phyloP scores from a whole-genome alignment of 2,329 filamentous ascomycete genomes.

The Balansia obtecta region DNA sequence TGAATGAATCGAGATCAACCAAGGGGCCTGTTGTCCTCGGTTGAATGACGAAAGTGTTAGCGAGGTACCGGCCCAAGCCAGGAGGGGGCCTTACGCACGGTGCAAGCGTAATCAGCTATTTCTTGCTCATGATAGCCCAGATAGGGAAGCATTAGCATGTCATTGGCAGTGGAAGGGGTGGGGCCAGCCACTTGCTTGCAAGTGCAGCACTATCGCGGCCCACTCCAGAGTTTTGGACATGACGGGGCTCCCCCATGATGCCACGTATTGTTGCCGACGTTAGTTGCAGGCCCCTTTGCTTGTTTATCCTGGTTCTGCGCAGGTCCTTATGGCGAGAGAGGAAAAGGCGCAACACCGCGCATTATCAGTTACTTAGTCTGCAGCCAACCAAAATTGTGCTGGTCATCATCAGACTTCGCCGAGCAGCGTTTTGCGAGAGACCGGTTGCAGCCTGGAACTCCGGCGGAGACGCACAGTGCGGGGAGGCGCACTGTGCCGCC shows the following conservation, averaged over 20 bases:
- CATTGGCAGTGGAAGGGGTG: constrained; percentile 1
- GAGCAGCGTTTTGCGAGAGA: constrained; percentile 4
- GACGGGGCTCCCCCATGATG: not conserved
- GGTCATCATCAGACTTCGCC: constrained; percentile 8
- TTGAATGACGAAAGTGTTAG: constrained; percentile 2
- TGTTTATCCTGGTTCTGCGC: not conserved
- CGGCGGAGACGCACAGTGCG: constrained; percentile 1
- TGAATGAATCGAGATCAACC: constrained; percentile 1
- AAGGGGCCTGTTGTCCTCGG: not conserved
- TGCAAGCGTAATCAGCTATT: constrained; percentile 7
- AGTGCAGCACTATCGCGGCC: not conserved
- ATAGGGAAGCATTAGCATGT: not conserved
- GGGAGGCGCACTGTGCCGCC: constrained; percentile 6
- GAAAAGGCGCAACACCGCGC: not conserved
- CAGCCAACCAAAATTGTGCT: constrained; percentile 1
- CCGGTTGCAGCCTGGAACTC: constrained; percentile 6
- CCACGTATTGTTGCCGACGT: constrained; percentile 1
- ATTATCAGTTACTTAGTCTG: not conserved
- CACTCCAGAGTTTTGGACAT: not conserved
- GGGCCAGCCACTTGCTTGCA: constrained; percentile 4
- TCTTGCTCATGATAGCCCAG: not conserved
- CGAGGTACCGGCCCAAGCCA: not conserved
- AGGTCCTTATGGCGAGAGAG: not conserved
- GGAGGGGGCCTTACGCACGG: constrained; percentile 4
- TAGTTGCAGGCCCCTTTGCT: not conserved